Conservation (phyloP, 2,329 filamentous ascomycete genomes). For the Onygena corvina region DNA sequence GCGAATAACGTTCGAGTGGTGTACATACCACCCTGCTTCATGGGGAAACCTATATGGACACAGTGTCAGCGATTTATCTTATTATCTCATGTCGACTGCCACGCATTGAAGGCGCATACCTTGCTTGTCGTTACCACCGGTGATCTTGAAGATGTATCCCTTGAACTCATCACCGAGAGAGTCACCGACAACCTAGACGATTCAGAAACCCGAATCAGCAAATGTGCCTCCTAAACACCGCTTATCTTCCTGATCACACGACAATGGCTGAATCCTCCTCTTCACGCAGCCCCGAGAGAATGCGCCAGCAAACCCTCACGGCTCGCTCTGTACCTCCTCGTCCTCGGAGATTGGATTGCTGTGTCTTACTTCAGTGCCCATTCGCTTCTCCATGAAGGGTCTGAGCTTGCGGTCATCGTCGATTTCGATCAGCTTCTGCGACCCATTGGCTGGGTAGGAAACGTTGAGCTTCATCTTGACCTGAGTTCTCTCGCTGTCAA, state of each 20-base stretch:
- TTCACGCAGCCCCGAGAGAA: background rate
- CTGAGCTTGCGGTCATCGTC: slow-evolving; percentile 99
- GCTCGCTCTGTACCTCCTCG: background rate
- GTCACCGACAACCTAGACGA: slow-evolving; percentile 73
- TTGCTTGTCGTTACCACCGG: slow-evolving; percentile 99
- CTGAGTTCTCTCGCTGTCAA: slow-evolving; percentile 35
- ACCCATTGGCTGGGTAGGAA: slow-evolving; percentile 96
- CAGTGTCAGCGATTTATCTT: background rate
- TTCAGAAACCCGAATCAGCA: background rate
- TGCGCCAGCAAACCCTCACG: background rate
- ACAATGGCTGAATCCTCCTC: background rate
- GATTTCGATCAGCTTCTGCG: slow-evolving; percentile 97
- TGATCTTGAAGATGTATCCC: slow-evolving; percentile 99
- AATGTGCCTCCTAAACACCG: background rate
- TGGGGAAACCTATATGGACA: slow-evolving; percentile 62
- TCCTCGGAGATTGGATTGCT: background rate
- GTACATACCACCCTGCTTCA: slow-evolving; percentile 83
- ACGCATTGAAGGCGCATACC: slow-evolving; percentile 31
- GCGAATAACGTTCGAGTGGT: slow-evolving; percentile 8
- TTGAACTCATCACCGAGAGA: slow-evolving; percentile 98
- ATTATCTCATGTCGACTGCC: background rate
- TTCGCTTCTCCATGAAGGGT: slow-evolving; percentile 97
- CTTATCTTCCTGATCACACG: background rate
- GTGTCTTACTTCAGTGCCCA: slow-evolving; percentile 44
- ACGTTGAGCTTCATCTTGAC: slow-evolving; percentile 67